A percentile compares a stretch with the other conserved stretches of the same genome.
Conservation (phyloP, 352 stramenopile genomes). For the Pythium oligandrum region DNA sequence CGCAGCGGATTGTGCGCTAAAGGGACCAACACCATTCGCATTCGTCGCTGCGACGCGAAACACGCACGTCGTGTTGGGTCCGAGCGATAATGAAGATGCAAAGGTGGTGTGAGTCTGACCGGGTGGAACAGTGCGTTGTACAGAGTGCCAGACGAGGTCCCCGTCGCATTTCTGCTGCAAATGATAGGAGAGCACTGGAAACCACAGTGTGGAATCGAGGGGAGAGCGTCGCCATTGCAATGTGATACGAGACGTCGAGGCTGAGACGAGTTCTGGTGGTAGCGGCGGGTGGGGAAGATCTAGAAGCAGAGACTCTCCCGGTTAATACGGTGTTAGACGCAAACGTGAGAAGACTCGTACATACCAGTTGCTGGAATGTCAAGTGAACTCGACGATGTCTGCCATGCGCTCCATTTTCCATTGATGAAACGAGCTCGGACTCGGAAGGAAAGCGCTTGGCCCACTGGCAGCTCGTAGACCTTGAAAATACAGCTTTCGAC, state of each 20-base stretch:
- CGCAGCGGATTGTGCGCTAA: constrained; percentile 29
- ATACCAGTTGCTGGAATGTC: too few relatives aligned
- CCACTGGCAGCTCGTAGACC: constrained; percentile 18
- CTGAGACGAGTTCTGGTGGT: constrained; percentile 31
- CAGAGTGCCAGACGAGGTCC: constrained; percentile 43
- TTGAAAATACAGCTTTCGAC: constrained; percentile 21
- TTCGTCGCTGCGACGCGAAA: constrained; percentile 54
- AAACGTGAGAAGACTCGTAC: too few relatives aligned
- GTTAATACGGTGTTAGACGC: too few relatives aligned
- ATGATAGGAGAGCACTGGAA: constrained; percentile 37
- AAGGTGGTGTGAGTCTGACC: constrained; percentile 25
- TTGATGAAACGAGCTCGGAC: constrained; percentile 26
- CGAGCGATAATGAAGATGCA: constrained; percentile 19
- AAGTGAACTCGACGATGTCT: too few relatives aligned
- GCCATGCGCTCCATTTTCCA: too few relatives aligned
- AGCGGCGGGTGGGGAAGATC: constrained; percentile 32
- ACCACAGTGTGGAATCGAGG: constrained; percentile 9
- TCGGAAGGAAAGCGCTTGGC: constrained; percentile 34
- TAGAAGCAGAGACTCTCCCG: constrained; percentile 8
- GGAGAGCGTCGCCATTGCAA: constrained; percentile 33
- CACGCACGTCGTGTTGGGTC: constrained; percentile 37
- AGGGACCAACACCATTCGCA: constrained; percentile 47
- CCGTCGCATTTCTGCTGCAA: constrained; percentile 46
- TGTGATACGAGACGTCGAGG: constrained; percentile 27
- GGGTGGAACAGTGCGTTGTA: constrained; percentile 21